Conservation (phyloP, 129 eudicot genomes). For the Flaveria sonorensis region DNA sequence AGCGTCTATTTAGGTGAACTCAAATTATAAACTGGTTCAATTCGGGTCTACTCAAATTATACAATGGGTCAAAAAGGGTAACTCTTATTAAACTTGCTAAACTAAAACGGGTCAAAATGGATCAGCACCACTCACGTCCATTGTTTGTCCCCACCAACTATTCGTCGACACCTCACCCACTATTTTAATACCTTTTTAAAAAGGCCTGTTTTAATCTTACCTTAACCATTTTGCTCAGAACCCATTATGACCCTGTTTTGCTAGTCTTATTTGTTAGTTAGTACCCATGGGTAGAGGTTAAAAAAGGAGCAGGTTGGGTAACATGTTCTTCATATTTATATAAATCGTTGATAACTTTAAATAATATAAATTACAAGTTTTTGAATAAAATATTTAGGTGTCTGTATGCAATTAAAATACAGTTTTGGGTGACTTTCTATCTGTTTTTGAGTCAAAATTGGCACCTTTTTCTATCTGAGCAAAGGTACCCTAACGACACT, state of each 20-base stretch:
- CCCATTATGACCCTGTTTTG: not conserved
- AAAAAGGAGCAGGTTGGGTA: not conserved
- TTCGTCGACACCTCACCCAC: not conserved
- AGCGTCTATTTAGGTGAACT: not conserved
- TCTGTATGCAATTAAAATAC: not conserved
- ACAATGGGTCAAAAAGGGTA: not conserved
- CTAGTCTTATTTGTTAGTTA: not conserved
- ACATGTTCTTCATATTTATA: not conserved
- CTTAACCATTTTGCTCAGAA: not conserved
- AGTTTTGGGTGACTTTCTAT: not conserved
- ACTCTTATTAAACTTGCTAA: not conserved
- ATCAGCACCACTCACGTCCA: not conserved
- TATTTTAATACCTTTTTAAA: not conserved
- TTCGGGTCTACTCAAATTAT: not conserved
- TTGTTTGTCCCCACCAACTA: not conserved
- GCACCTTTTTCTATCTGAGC: too few species aligned
- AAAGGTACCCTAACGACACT: not conserved
- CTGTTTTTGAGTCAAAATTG: too few species aligned
- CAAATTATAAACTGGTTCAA: not conserved
- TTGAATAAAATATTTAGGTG: slow-evolving; percentile 1
- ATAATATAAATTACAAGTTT: not conserved
- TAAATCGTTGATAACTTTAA: not conserved
- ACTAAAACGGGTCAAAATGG: not conserved
- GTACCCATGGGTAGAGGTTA: not conserved
- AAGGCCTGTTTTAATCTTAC: not conserved